Evolutionary conservation across 2,329 filamentous ascomycete species (phyloP).

Genomic region (Claviceps sp.): DNA sequence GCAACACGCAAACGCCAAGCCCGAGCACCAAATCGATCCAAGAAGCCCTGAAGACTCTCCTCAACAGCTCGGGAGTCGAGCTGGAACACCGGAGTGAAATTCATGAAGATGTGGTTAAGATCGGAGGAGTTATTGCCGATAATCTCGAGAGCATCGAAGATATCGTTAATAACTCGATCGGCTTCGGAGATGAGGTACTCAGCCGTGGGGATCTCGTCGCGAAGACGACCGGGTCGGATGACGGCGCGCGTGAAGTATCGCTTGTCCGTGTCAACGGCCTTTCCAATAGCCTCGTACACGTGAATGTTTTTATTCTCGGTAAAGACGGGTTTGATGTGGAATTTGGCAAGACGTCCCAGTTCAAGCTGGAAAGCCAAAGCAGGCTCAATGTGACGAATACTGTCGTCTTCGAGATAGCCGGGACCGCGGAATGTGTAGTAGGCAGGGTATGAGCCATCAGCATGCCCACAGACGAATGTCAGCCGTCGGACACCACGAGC

Average conservation of each 20-base stretch:
- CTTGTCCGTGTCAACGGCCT: constrained; percentile 91
- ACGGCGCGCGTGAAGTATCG: constrained; percentile 96
- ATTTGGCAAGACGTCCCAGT: constrained; percentile 84
- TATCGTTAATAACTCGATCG: constrained; percentile 92
- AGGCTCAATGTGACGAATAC: constrained; percentile 93
- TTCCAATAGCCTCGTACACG: constrained; percentile 93
- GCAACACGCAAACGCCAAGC: constrained; percentile 95
- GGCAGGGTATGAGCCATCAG: constrained; percentile 84
- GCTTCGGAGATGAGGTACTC: constrained; percentile 98
- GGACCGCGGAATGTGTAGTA: constrained; percentile 99
- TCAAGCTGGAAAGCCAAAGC: constrained; percentile 98
- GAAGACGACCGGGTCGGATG: constrained; percentile 82
- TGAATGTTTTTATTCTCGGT: constrained; percentile 99
- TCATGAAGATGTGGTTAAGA: constrained; percentile 99
- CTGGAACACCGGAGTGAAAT: constrained; percentile 95
- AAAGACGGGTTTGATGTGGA: constrained; percentile 96
- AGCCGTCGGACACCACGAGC: constrained; percentile 73
- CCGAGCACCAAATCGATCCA: constrained; percentile 89
- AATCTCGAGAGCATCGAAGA: constrained; percentile 93
- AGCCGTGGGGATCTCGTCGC: constrained; percentile 95
- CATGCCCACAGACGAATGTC: constrained; percentile 92
- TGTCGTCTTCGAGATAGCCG: constrained; percentile 76
- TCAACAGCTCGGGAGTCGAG: constrained; percentile 82
- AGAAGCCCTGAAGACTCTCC: constrained; percentile 83
- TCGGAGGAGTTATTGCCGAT: constrained; percentile 99